These are phyloP conservation scores for Plasmodium reichenowi DNA, from an alignment of 169 alveolate genomes.

Conservation along the genomic window DNA sequence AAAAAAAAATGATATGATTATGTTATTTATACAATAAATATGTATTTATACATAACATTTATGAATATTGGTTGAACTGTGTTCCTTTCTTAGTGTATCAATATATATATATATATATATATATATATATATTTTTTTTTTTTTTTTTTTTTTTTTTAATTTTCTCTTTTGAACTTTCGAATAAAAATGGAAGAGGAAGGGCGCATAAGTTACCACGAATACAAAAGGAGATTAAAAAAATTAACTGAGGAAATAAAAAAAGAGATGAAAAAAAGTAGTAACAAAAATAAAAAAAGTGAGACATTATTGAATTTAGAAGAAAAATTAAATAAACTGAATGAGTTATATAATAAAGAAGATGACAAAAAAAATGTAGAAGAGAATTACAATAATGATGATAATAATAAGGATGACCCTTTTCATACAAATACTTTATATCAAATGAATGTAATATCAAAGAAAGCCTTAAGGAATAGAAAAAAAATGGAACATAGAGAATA, in stretches of 20 bases:
- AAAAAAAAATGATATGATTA: too few species aligned
- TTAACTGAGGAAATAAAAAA: conserved; percentile 62
- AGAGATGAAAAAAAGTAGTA: conserved; percentile 53
- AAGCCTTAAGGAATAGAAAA: conserved; percentile 40
- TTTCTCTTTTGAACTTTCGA: background rate
- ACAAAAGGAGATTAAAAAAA: conserved; percentile 55
- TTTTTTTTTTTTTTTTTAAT: background rate
- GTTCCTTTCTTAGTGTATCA: too few species aligned
- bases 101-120: too few species aligned
- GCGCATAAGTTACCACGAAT: conserved; percentile 48
- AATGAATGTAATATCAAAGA: conserved; percentile 35
- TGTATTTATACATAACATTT: too few species aligned
- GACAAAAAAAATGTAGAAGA: background rate
- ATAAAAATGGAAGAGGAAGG: conserved; percentile 16
- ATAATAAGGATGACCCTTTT: conserved; percentile 5
- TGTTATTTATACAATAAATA: too few species aligned
- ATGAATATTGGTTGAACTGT: too few species aligned
- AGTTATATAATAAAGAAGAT: conserved; percentile 17
- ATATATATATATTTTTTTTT: too few species aligned
- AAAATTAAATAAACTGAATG: conserved; percentile 35
- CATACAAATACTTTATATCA: conserved; percentile 25
- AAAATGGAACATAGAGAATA: conserved; percentile 33
- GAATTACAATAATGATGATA: background rate
- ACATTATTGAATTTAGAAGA: conserved; percentile 49
- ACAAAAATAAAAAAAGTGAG: conserved; percentile 42